Evolutionary conservation across 2,329 filamentous ascomycete species (phyloP).

Genomic region (Mycosphaerella sp.): DNA sequence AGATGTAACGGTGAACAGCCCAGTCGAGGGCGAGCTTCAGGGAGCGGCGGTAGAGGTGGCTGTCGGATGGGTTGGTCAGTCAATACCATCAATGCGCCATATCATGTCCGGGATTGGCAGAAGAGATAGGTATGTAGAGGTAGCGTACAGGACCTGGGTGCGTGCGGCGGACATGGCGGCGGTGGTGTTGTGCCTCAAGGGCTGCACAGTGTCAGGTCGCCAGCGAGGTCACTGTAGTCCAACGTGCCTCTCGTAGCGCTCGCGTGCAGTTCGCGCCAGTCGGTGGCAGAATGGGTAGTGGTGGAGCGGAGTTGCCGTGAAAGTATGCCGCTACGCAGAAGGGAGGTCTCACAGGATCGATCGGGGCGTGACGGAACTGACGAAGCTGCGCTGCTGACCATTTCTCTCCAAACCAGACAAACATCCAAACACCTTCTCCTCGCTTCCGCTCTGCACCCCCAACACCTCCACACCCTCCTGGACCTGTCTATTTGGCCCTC

Average conservation of each 20-base stretch:
- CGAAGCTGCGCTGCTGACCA: not conserved
- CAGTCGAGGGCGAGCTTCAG: constrained; percentile 92
- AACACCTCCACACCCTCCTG: constrained; percentile 4
- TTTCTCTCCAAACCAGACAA: not conserved
- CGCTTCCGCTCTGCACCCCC: not conserved
- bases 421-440: not conserved
- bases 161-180: constrained; percentile 31
- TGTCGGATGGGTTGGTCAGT: constrained; percentile 28
- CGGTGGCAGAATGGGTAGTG: no score
- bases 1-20: constrained; percentile 85
- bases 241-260: not conserved
- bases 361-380: not conserved
- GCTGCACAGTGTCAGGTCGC: not conserved
- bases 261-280: not conserved
- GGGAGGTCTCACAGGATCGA: no score
- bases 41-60: constrained; percentile 79
- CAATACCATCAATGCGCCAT: not conserved
- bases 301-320: no score
- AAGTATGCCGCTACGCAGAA: no score
- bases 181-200: not conserved
- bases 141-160: constrained; percentile 28
- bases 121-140: not conserved
- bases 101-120: not conserved
- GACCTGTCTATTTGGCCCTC: constrained; percentile 3
- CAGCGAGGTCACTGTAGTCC: not conserved